Base-by-base conservation (phyloP, 257 asterid species). In the Echium plantagineum region DNA sequence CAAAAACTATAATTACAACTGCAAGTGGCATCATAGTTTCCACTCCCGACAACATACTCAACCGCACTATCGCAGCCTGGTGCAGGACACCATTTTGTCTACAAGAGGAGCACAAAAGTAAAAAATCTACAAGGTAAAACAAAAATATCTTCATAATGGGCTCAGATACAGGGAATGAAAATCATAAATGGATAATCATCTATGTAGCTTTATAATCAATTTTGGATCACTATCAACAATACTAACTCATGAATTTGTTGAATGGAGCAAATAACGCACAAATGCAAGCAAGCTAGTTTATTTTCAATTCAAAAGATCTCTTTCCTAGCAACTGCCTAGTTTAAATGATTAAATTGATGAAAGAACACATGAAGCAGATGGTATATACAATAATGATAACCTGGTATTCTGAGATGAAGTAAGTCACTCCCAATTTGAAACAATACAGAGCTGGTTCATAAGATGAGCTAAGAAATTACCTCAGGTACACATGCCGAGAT, bases 31-130 rank as follows among this genome's bases (percentile, higher is more conserved):
- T 93, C 99, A 76, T 82, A 89, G 78, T 72, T 85, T 56, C 85
- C 89, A 72, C 97, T 78, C 69, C 96, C 96, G 58, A 72, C 80
- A 21, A 69, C 89, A 76, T 72, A 93, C 74, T 86, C 94, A 63
- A 89, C 78, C 6, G 97, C 96, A 65, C 74, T 73, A 54, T 86
- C 95, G 77, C 99, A 93, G 51, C 91, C 97, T 47, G 99, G 97
- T 28, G 86, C 85, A 80, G 99, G 99, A 65, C 99, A 93, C 99
- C 99, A 93, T 78, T 93, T 93, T 22, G 87, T 84, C 95, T 87
- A 83, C 46, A 67, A 64, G 70, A 49, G 38, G 15, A 56, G 9
- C 57, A 56, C 42, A 56, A 21, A 56, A 22, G 3, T 17, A 5
- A 56, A 22, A 15, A 56, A 2, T 26, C 3, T 28, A 28, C 32